phyloP scores from a whole-genome alignment of 345 rosid genomes.

The Camelina sativa region DNA sequence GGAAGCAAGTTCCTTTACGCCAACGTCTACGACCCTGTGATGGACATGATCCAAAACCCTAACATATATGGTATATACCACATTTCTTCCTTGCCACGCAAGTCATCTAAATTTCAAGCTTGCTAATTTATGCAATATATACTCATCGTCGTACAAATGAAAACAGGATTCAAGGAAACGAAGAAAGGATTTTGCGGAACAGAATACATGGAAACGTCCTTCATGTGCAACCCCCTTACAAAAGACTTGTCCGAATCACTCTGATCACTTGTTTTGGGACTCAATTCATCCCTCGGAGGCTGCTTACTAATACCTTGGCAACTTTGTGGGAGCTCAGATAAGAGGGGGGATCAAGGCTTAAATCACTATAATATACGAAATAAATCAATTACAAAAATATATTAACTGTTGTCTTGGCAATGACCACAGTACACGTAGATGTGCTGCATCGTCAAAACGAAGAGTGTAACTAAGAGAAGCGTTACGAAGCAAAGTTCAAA shows the following conservation, averaged over 20 bases:
- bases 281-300: constrained; percentile 54
- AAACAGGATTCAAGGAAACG: constrained; percentile 52
- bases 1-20: constrained; percentile 47
- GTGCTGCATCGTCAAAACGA: constrained; percentile 12
- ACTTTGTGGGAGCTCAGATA: constrained; percentile 51
- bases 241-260: constrained; percentile 42
- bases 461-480: constrained; percentile 34
- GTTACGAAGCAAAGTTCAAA: constrained; percentile 15
- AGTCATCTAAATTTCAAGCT: neutral
- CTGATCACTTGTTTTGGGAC: constrained; percentile 55
- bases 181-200: constrained; percentile 58
- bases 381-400: constrained; percentile 17
- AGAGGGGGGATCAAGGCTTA: constrained; percentile 59
- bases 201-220: constrained; percentile 42
- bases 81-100: neutral
- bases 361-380: neutral
- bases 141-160: neutral
- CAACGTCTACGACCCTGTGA: constrained; percentile 46
- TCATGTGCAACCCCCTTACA: constrained; percentile 43
- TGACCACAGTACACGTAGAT: neutral
- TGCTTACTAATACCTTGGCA: constrained; percentile 41
- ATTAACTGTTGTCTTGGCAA: neutral
- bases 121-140: neutral
- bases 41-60: constrained; percentile 54
- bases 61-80: constrained; percentile 45